Conservation (phyloP, 1,139 yeast species). For the Geotrichum bryndzae region DNA sequence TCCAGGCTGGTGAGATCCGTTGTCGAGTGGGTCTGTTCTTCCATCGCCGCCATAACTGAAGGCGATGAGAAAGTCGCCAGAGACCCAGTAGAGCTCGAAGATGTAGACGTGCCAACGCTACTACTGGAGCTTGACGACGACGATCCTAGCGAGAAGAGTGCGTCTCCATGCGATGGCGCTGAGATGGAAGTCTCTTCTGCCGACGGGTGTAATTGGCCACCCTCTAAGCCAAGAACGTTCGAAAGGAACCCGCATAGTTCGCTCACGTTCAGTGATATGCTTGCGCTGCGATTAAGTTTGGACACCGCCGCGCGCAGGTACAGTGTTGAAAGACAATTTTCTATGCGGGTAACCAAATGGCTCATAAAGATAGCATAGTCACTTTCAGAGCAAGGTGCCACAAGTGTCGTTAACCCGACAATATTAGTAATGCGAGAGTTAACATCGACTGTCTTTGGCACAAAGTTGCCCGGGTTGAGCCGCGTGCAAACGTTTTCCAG, state of each 20-base stretch:
- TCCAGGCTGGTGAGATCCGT: not conserved
- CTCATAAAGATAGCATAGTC: slow-evolving; percentile 48
- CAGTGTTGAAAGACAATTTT: slow-evolving; percentile 37
- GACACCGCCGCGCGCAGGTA: slow-evolving; percentile 15
- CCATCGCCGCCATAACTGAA: not conserved
- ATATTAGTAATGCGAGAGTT: not conserved
- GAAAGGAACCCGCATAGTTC: not conserved
- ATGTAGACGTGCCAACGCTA: not conserved
- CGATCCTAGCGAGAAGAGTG: not conserved
- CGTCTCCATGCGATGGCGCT: not conserved
- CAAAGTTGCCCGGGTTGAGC: not conserved
- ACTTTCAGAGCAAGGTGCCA: slow-evolving; percentile 25
- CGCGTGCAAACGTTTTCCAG: slow-evolving; percentile 8
- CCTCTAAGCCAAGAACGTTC: not conserved
- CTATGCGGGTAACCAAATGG: slow-evolving; percentile 59
- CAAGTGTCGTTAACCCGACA: not conserved
- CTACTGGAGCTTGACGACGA: not conserved
- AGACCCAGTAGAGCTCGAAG: not conserved
- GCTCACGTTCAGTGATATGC: not conserved
- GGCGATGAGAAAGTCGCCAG: not conserved
- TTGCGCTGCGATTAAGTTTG: not conserved
- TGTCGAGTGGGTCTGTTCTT: not conserved
- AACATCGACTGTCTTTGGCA: not conserved
- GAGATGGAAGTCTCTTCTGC: not conserved
- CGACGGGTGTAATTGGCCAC: not conserved